These are phyloP conservation scores for Phyllosticta citrichinensis DNA, from an alignment of 2,329 filamentous ascomycete species.

Conservation along the genomic window DNA sequence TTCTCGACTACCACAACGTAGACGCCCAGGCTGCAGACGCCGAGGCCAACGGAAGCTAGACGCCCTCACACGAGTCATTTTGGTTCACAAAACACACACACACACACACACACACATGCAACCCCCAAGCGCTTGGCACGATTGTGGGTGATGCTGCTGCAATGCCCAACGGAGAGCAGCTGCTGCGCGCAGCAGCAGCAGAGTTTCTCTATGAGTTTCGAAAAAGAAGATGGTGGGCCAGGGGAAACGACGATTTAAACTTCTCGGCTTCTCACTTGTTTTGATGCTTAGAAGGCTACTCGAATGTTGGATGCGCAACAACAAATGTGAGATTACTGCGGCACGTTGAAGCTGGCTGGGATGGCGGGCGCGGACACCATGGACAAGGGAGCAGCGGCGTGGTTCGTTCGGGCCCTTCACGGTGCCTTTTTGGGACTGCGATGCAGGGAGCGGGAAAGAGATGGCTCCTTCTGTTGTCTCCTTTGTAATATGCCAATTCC, in stretches of 20 bases:
- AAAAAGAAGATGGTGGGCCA: not conserved
- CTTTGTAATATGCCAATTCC: not conserved
- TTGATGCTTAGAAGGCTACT: not conserved
- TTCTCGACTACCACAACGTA: slow-evolving; percentile 96
- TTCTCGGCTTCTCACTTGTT: not conserved
- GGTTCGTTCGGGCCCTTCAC: not conserved
- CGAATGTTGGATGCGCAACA: not conserved
- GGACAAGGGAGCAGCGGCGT: not conserved
- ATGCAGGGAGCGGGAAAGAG: not conserved
- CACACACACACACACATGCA: too few relatives aligned
- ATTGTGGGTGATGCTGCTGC: not conserved
- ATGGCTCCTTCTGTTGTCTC: not conserved
- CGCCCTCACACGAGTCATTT: not conserved
- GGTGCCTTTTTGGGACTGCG: not conserved
- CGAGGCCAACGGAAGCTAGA: slow-evolving; percentile 16
- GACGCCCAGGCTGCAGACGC: slow-evolving; percentile 37
- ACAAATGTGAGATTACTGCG: not conserved
- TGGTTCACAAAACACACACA: not conserved
- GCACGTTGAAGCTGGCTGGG: not conserved
- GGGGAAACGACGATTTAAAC: not conserved
- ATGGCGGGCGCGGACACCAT: not conserved
- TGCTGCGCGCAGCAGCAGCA: not conserved
- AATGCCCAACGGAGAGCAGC: not conserved
- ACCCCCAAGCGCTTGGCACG: not conserved
- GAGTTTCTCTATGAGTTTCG: not conserved